Percentiles rank a stretch among this genome's conserved stretches.
phyloP scores from a whole-genome alignment of 2,329 filamentous ascomycete species.

The Aspergillus pseudonomiae region DNA sequence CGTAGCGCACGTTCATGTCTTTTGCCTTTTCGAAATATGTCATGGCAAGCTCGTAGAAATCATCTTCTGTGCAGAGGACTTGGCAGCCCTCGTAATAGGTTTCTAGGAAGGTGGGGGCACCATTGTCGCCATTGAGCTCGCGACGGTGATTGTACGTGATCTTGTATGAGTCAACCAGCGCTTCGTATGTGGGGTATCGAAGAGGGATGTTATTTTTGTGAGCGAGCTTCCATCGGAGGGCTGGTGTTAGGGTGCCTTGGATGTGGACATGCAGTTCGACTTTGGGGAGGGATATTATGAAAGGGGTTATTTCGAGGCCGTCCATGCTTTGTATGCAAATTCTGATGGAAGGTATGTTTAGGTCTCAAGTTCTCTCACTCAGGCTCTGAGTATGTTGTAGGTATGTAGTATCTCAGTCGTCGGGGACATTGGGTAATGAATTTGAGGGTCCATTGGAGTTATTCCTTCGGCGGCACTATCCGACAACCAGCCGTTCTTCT shows the following conservation, averaged over 20 bases:
- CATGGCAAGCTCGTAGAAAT: background rate
- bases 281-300: background rate
- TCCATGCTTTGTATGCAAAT: background rate
- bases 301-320: background rate
- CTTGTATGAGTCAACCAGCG: background rate
- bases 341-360: background rate
- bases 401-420: background rate
- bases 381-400: background rate
- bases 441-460: background rate
- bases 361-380: background rate
- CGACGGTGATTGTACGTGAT: background rate
- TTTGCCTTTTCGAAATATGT: background rate
- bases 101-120: background rate
- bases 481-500: background rate
- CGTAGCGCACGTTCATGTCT: background rate
- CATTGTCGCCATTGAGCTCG: background rate
- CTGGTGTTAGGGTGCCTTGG: background rate
- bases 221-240: background rate
- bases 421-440: background rate
- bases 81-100: background rate
- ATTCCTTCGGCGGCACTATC: background rate
- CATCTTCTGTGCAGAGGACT: background rate
- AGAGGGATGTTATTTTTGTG: background rate
- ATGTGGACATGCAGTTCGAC: background rate
- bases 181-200: background rate